These are phyloP conservation scores for Coemansia aciculifera DNA, from an alignment of 192 early-diverging fungal species.

Conservation along the genomic window DNA sequence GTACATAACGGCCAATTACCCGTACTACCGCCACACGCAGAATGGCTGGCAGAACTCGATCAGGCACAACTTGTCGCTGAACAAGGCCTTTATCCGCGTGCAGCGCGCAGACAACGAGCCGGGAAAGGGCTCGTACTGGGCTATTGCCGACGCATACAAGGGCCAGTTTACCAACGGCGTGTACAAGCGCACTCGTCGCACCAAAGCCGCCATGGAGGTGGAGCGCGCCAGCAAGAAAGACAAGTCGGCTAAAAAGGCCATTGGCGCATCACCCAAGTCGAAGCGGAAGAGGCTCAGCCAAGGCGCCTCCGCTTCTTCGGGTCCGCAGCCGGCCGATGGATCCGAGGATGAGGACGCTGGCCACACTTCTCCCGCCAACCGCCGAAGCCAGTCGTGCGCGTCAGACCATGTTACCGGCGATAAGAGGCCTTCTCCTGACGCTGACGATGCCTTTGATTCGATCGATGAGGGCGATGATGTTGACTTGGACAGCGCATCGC, in stretches of 20 bases:
- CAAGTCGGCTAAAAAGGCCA: background rate
- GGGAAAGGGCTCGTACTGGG: slow-evolving; percentile 95
- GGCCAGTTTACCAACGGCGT: slow-evolving; percentile 70
- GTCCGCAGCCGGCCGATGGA: background rate
- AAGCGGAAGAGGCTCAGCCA: slow-evolving; percentile 4
- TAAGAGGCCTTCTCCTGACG: slow-evolving; percentile 40
- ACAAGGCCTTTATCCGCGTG: slow-evolving; percentile 90
- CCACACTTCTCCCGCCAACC: background rate
- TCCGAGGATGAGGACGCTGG: slow-evolving; percentile 5
- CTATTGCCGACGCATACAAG: slow-evolving; percentile 74
- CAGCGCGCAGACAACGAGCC: slow-evolving; percentile 80
- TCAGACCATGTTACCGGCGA: slow-evolving; percentile 22
- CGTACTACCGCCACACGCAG: slow-evolving; percentile 82
- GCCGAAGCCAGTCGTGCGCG: slow-evolving; percentile 8
- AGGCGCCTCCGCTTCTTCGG: background rate
- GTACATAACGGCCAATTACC: slow-evolving; percentile 78
- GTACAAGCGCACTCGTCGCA: slow-evolving; percentile 65
- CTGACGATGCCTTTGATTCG: slow-evolving; percentile 26
- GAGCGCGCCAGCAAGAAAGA: slow-evolving; percentile 34
- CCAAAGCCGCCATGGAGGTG: slow-evolving; percentile 54
- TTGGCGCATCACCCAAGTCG: background rate
- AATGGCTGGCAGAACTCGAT: slow-evolving; percentile 98
- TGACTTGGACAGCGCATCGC: background rate
- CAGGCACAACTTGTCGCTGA: slow-evolving; percentile 94
- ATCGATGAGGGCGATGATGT: slow-evolving; percentile 23